Conservation (phyloP, 2,329 filamentous ascomycete genomes). For the Beauveria caledonica region DNA sequence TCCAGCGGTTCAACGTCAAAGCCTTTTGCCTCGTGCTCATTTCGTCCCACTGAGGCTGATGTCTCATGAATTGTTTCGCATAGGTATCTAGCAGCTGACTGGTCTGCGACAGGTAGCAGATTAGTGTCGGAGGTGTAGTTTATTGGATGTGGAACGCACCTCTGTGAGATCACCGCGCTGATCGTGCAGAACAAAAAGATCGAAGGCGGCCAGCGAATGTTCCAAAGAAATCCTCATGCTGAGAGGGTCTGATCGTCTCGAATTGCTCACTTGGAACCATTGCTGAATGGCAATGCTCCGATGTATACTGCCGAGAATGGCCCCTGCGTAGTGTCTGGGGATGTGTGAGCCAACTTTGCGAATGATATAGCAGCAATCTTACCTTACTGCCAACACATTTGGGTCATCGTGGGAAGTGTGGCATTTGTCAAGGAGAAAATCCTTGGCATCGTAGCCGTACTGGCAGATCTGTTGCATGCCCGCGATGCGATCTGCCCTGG, state of each 20-base stretch:
- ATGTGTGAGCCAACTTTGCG: constrained; percentile 14
- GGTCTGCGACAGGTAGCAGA: constrained; percentile 35
- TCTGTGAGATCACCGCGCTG: constrained; percentile 66
- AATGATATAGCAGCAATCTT: constrained; percentile 14
- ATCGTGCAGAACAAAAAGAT: constrained; percentile 77
- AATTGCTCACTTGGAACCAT: constrained; percentile 43
- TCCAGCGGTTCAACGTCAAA: constrained; percentile 57
- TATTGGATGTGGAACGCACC: constrained; percentile 34
- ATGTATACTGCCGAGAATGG: constrained; percentile 71
- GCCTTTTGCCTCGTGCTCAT: constrained; percentile 61
- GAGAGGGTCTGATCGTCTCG: constrained; percentile 25
- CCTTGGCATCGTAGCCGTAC: constrained; percentile 81
- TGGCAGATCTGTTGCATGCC: constrained; percentile 63
- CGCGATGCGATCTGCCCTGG: constrained; percentile 59
- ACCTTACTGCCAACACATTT: constrained; percentile 70
- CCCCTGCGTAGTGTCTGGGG: constrained; percentile 63
- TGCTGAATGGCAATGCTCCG: constrained; percentile 68
- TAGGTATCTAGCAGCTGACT: constrained; percentile 57
- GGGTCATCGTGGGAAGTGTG: constrained; percentile 49
- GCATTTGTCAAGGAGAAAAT: constrained; percentile 64
- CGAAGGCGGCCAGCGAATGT: constrained; percentile 70
- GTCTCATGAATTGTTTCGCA: constrained; percentile 44
- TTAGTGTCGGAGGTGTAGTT: constrained; percentile 10
- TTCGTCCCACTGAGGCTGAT: constrained; percentile 43
- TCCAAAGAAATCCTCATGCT: constrained; percentile 50